phyloP scores from a whole-genome alignment of 2,329 filamentous ascomycete species.

The Trichoderma polysporum region DNA sequence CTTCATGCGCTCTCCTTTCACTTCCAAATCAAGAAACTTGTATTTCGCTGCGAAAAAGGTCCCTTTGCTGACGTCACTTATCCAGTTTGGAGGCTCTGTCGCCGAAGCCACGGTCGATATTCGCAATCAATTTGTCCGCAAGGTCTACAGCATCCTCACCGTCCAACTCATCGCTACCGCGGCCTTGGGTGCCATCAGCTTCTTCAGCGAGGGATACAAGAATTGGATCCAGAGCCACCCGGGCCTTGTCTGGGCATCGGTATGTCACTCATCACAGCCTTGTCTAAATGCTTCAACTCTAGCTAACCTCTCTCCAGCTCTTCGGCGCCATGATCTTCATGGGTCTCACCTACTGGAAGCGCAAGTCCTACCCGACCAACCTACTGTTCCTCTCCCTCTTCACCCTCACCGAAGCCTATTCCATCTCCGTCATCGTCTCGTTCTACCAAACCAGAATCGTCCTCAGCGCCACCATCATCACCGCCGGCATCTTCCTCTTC shows the following conservation, averaged over 20 bases:
- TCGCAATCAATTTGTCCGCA: conserved; percentile 93
- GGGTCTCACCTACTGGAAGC: conserved; percentile 90
- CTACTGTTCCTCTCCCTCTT: conserved; percentile 88
- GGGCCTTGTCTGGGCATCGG: conserved; percentile 82
- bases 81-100: conserved; percentile 84
- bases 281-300: not conserved
- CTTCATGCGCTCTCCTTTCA: not conserved
- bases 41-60: not conserved
- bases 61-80: conserved; percentile 5
- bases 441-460: conserved; percentile 85
- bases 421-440: conserved; percentile 86
- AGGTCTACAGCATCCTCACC: conserved; percentile 98
- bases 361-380: conserved; percentile 92
- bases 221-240: conserved; percentile 81
- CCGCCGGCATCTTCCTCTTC: conserved; percentile 76
- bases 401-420: conserved; percentile 89
- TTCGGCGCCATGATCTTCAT: conserved; percentile 82
- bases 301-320: conserved; percentile 47
- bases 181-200: conserved; percentile 76
- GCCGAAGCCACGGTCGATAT: conserved; percentile 94
- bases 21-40: not conserved
- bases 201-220: conserved; percentile 78
- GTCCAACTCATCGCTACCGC: conserved; percentile 86
- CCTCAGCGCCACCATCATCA: conserved; percentile 85
- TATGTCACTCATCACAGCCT: conserved; percentile 39